Conservation (phyloP, 176 grass and related monocot species). For the Panicum miliaceum region DNA sequence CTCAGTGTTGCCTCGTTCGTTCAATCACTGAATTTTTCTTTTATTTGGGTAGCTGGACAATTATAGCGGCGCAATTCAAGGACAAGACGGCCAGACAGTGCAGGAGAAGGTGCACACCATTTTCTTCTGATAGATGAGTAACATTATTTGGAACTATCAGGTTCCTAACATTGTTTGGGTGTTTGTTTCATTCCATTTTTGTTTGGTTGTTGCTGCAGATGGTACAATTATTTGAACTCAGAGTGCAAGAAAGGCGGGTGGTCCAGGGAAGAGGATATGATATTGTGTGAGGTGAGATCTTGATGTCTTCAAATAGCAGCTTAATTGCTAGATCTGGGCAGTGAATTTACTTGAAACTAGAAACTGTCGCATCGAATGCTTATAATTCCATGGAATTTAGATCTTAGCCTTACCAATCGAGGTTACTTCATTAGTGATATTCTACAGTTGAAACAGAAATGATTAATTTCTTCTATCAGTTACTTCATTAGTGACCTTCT, state of each 20-base stretch:
- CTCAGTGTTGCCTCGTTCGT: background rate
- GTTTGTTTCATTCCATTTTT: background rate
- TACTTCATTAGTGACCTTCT: too few species aligned
- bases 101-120: slow-evolving; percentile 69
- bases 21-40: slow-evolving; percentile 1
- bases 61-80: slow-evolving; percentile 83
- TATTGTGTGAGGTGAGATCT: slow-evolving; percentile 87
- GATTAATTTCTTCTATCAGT: too few species aligned
- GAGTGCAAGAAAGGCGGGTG: slow-evolving; percentile 99
- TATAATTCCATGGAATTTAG: background rate
- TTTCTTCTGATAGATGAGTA: background rate
- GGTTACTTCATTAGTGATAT: background rate
- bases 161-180: slow-evolving; percentile 1
- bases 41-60: slow-evolving; percentile 69
- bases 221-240: slow-evolving; percentile 96
- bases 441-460: background rate
- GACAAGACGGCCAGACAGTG: slow-evolving; percentile 96
- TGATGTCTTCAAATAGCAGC: slow-evolving; percentile 29
- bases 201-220: slow-evolving; percentile 52
- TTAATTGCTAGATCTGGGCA: slow-evolving; percentile 8
- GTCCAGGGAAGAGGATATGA: slow-evolving; percentile 87
- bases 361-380: slow-evolving; percentile 14
- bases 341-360: slow-evolving; percentile 11
- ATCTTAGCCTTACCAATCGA: background rate
- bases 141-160: background rate